Percentiles rank a stretch among this genome's conserved stretches.
phyloP scores from a whole-genome alignment of 805 yeast species.

The Jamesozyma piceae region DNA sequence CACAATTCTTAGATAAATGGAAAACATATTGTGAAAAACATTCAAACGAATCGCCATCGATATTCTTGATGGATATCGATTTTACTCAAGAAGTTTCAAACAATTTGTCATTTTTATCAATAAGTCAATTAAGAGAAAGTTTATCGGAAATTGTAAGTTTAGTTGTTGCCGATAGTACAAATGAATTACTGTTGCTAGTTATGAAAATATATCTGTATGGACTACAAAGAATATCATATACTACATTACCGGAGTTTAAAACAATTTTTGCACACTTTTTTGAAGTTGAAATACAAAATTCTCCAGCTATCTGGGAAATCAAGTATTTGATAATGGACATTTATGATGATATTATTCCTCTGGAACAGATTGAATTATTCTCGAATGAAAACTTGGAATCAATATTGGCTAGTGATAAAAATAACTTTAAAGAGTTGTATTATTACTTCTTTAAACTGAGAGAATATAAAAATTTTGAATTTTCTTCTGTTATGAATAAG shows the following conservation, averaged over 20 bases:
- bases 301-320: slow-evolving; percentile 36
- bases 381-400: slow-evolving; percentile 1
- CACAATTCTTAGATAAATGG: slow-evolving; percentile 42
- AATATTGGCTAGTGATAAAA: not conserved
- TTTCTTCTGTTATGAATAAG: slow-evolving; percentile 9
- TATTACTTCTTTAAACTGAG: slow-evolving; percentile 41
- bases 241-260: slow-evolving; percentile 19
- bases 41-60: slow-evolving; percentile 1
- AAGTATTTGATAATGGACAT: slow-evolving; percentile 40
- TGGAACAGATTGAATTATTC: slow-evolving; percentile 16
- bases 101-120: slow-evolving; percentile 38
- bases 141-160: slow-evolving; percentile 15
- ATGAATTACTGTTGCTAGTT: slow-evolving; percentile 12
- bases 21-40: slow-evolving; percentile 14
- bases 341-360: slow-evolving; percentile 33
- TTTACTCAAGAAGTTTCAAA: slow-evolving; percentile 34
- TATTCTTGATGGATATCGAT: slow-evolving; percentile 20
- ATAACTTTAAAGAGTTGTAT: slow-evolving; percentile 17
- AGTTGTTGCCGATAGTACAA: slow-evolving; percentile 5
- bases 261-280: slow-evolving; percentile 21
- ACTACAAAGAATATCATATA: slow-evolving; percentile 29
- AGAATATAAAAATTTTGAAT: slow-evolving; percentile 34
- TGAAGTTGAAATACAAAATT: slow-evolving; percentile 9
- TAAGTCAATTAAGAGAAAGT: slow-evolving; percentile 33
- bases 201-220: slow-evolving; percentile 35